Conservation (phyloP, 352 stramenopile species). For the Phytophthora hybrid region DNA sequence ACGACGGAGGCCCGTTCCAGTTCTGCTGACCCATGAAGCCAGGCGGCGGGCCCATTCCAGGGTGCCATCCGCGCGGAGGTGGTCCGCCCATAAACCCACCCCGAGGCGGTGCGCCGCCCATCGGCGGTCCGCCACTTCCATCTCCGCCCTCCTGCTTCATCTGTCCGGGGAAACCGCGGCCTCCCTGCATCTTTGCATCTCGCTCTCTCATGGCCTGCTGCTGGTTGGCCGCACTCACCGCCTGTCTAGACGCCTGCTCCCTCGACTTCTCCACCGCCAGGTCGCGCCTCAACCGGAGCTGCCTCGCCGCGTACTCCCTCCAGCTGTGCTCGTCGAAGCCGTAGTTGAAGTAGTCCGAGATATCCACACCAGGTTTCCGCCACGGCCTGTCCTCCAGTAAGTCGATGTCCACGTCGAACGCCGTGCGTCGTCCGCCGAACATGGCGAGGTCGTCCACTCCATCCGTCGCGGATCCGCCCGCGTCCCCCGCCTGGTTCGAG, state of each 20-base stretch:
- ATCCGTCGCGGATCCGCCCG: constrained; percentile 19
- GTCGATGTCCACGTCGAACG: constrained; percentile 94
- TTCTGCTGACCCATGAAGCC: constrained; percentile 55
- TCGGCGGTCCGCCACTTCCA: constrained; percentile 31
- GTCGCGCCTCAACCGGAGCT: constrained; percentile 76
- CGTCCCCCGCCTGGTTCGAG: constrained; percentile 30
- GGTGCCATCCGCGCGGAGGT: constrained; percentile 73
- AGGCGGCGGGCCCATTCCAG: constrained; percentile 70
- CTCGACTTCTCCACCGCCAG: constrained; percentile 79
- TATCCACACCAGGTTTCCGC: constrained; percentile 92
- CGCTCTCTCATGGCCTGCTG: constrained; percentile 49
- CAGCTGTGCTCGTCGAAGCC: constrained; percentile 91
- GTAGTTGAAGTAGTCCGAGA: constrained; percentile 96
- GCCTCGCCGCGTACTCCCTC: constrained; percentile 83
- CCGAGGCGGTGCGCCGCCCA: constrained; percentile 34
- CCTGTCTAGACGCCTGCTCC: constrained; percentile 84
- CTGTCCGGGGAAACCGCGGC: constrained; percentile 38
- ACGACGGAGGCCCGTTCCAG: constrained; percentile 59
- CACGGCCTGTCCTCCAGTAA: constrained; percentile 92
- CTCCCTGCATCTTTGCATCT: constrained; percentile 43
- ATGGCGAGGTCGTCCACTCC: constrained; percentile 77
- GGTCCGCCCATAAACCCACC: constrained; percentile 61
- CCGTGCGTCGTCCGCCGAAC: constrained; percentile 86
- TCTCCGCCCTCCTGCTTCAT: constrained; percentile 35
- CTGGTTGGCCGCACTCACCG: constrained; percentile 63